Base-by-base conservation (phyloP, 805 yeast genomes). In the Yamadazyma ubonensis region DNA sequence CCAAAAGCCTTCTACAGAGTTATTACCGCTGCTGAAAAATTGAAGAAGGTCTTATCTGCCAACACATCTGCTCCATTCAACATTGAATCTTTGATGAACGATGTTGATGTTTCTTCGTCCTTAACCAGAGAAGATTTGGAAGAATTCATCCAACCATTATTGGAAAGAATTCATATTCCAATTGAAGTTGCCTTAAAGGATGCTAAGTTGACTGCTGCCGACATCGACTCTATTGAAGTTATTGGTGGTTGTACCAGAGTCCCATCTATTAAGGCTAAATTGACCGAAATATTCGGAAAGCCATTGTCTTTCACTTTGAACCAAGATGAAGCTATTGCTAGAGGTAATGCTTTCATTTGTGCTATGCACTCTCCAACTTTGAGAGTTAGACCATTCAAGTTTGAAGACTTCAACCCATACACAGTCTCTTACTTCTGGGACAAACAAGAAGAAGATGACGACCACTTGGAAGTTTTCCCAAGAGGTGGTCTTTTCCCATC, bases 241-340 rank as follows among this genome's bases (percentile, higher is more conserved):
- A 84, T 93, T 61, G 99, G 99, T 73, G 99, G 99, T 55, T 86
- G 95, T 65, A 86, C 97, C 54, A 89, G 99, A 78, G 95, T 93
- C 52, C 99, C 99, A 63, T 71, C 86, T 41, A 75, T 93, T 63
- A 93, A 93, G 78, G 78, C 82, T 54, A 83, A 78, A 60, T 76
- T 93, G 54, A 54, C 84, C 54, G 86, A 83, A 61, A 75, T 86
- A 51, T 88, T 93, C 63, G 86, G 86, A 65, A 86, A 86, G 73
- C 83, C 73, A 56, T 75, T 93, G 62, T 86, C 96, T 29, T 85
- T 86, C 75, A 95, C 98, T 54, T 80, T 95, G 71, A 93, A 93
- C 79, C 97, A 90, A 74, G 99, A 93, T 64, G 99, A 93, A 78
- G 96, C 99, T 49, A 85, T 91, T 64, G 98, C 99, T 42, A 87